Evolutionary conservation across 1,139 yeast genomes (phyloP), one percentile per base, ranked within the genome.

Genomic region (Casaregolazyma lundiana): DNA sequence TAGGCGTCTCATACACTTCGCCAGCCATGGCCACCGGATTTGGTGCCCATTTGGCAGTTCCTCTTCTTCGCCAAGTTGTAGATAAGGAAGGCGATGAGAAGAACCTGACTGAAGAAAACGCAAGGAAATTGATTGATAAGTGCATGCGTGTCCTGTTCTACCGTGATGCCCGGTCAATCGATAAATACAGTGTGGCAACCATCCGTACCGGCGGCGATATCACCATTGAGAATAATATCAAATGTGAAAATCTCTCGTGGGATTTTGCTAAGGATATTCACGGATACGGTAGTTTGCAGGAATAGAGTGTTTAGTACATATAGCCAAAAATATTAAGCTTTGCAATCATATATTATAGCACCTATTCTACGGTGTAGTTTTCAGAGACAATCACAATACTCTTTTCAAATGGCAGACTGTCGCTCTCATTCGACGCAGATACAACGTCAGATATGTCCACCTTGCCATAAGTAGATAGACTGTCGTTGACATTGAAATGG

Each of bases 11-110:
- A 0, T 94, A 86, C 66, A 77, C 87, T 6, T 77, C 97, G 0
- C 95, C 96, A 29, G 76, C 95, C 2, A 71, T 94, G 52, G 96
- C 97, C 43, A 90, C 98, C 1, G 99, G 99, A 1, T 92, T 90
- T 66, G 99, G 98, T 49, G 84, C 95, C 9, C 92, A 94, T 66
- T 74, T 94, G 66, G 98, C 98, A 3, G 70, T 89, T 38, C 99
- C 99, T 30, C 71, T 94, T 56, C 75, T 94, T 65, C 83, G 99
- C 70, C 81, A 85, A 63, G 75, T 84, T 51, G 87, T 85, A 42
- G 95, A 90, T 49, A 71, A 73, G 40, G 97, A 90, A 56, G 81
- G 77, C 34, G 96, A 89, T 57, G 81, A 73, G 57, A 68, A 66
- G 45, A 78, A 81, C 39, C 77, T 92, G 21, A 71, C 78, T 29